Conservation (phyloP, 2,329 filamentous ascomycete genomes). For the Hawksworthiomyces lignivorus region DNA sequence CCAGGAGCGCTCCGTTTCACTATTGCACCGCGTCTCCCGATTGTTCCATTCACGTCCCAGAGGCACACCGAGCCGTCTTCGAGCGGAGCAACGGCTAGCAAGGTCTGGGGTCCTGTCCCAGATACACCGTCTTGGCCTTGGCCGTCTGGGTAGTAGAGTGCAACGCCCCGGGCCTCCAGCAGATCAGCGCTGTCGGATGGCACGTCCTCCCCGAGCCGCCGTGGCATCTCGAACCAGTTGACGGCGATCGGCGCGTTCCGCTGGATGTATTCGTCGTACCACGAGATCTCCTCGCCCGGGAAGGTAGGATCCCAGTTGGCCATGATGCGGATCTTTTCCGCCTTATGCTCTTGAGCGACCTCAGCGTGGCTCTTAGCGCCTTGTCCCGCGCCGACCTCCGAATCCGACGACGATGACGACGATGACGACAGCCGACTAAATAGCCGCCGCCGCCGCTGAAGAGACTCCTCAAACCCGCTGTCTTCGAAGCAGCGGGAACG, state of each 20-base stretch:
- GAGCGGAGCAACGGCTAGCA: constrained; percentile 65
- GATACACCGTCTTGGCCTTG: constrained; percentile 27
- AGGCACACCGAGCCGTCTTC: constrained; percentile 83
- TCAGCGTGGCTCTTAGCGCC: too few species aligned
- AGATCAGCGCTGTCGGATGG: constrained; percentile 27
- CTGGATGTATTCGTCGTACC: constrained; percentile 86
- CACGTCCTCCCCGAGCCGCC: constrained; percentile 30
- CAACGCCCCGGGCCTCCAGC: constrained; percentile 66
- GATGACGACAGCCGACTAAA: background rate
- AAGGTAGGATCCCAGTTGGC: constrained; percentile 81
- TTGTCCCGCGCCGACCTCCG: too few species aligned
- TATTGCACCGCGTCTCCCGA: constrained; percentile 51
- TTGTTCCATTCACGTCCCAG: constrained; percentile 65
- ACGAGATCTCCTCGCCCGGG: constrained; percentile 63
- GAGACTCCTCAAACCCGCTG: constrained; percentile 57
- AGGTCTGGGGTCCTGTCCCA: too few species aligned
- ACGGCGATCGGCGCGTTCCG: constrained; percentile 66
- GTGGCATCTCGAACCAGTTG: constrained; percentile 67
- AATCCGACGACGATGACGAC: background rate
- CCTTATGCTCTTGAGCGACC: too few species aligned
- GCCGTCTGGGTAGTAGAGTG: constrained; percentile 50
- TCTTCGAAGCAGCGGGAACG: constrained; percentile 64
- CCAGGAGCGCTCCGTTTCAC: constrained; percentile 58
- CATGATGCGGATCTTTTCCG: constrained; percentile 48
- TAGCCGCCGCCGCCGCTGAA: constrained; percentile 22